phyloP scores from a whole-genome alignment of 1,139 yeast species.

The Kodamaea derodonti region DNA sequence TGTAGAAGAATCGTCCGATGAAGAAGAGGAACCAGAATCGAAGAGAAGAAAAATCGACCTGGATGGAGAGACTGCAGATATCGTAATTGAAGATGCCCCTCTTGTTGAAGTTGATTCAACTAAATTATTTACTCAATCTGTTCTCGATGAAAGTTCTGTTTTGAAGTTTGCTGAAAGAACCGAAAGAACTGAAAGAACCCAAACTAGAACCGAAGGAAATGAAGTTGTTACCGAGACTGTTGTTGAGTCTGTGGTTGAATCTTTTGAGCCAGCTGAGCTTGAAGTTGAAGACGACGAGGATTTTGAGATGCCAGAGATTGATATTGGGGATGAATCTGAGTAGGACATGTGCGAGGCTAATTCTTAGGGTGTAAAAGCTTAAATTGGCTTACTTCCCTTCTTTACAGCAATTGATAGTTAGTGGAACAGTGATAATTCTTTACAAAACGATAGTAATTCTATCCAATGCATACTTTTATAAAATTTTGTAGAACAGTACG shows the following conservation, averaged over 20 bases:
- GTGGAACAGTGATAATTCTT: too few relatives aligned
- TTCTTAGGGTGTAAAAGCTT: too few relatives aligned
- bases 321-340: constrained; percentile 34
- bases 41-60: constrained; percentile 7
- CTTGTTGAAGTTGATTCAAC: constrained; percentile 12
- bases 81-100: constrained; percentile 1
- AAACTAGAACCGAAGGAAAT: background rate
- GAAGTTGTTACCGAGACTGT: background rate
- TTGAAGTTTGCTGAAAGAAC: constrained; percentile 8
- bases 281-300: constrained; percentile 30
- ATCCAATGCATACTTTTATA: too few relatives aligned
- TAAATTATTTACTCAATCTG: constrained; percentile 7
- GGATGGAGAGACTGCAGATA: constrained; percentile 3
- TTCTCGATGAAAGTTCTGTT: constrained; percentile 5
- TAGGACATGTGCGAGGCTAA: constrained; percentile 10
- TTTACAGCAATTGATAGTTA: too few relatives aligned
- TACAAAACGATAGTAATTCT: too few relatives aligned
- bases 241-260: background rate
- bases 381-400: too few relatives aligned
- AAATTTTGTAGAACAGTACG: too few relatives aligned
- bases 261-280: constrained; percentile 1
- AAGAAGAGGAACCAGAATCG: constrained; percentile 4
- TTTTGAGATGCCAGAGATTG: constrained; percentile 57
- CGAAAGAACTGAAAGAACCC: constrained; percentile 5
- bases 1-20: constrained; percentile 17